Conservation (phyloP, 176 grass and related monocot genomes). For the Hsuehochloa calcarea region DNA sequence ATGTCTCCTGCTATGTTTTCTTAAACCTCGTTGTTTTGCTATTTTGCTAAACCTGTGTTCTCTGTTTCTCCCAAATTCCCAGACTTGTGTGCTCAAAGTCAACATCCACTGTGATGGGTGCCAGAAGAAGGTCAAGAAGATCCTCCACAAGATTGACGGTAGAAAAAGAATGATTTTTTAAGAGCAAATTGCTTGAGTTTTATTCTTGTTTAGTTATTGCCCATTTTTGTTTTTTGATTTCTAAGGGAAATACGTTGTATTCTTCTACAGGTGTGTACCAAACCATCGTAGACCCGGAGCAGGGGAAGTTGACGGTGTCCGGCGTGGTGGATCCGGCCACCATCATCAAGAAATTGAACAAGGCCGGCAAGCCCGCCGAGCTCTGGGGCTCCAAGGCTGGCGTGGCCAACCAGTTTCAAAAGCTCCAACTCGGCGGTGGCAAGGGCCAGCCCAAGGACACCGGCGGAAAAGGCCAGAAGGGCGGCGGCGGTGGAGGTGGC, state of each 20-base stretch:
- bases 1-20: neutral
- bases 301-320: slow-evolving; percentile 79
- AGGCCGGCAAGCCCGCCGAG: slow-evolving; percentile 77
- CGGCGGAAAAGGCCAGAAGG: slow-evolving; percentile 36
- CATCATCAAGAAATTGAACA: slow-evolving; percentile 87
- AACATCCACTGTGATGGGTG: slow-evolving; percentile 97
- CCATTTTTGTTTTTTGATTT: neutral
- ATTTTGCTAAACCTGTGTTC: neutral
- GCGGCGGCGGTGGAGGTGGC: neutral
- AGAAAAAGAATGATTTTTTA: neutral
- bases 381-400: slow-evolving; percentile 65
- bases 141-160: slow-evolving; percentile 92
- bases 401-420: slow-evolving; percentile 50
- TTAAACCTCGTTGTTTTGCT: neutral
- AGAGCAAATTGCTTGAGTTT: neutral
- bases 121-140: slow-evolving; percentile 95
- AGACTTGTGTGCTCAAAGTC: slow-evolving; percentile 84
- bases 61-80: slow-evolving; percentile 1
- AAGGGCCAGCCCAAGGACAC: slow-evolving; percentile 34
- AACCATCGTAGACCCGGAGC: slow-evolving; percentile 58
- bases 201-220: neutral
- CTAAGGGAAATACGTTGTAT: neutral
- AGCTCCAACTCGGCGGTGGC: slow-evolving; percentile 43
- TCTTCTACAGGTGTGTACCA: slow-evolving; percentile 74
- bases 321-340: slow-evolving; percentile 76